Evolutionary conservation across 2,329 filamentous ascomycete species (phyloP), one percentile per base, ranked within the genome.

Genomic region (Colletotrichum godetiae): DNA sequence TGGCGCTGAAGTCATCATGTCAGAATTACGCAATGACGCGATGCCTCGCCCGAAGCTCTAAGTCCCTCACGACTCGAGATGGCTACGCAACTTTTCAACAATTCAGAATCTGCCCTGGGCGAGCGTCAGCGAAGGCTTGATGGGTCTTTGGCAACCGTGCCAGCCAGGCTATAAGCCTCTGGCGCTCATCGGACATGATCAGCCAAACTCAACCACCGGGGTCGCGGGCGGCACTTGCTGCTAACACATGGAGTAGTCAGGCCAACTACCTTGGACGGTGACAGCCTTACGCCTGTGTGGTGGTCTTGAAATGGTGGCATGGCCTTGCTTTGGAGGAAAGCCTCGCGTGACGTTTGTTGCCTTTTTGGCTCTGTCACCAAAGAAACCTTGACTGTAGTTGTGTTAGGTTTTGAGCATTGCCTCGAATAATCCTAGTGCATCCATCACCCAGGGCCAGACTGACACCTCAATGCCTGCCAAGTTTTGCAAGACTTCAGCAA

Each of bases 211-310:
- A 57, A 27, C 53, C 27, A 15, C 12, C 53, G 53, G n/a, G n/a
- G 13, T n/a, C 11, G 5, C 22, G 2, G 15, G 2, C 3, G 13
- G 52, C 52, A 46, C n/a, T 37, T 24, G 58, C 24, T 59, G 37
- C 66, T 59, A 19, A 68, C 19, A 22, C 27, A 52, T 15, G 3
- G 12, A 19, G 4, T 33, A 13, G 24, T 22, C 13, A 68, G 37
- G 15, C 59, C 59, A 60, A 49, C 24, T 4, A 49, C 37, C 37
- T 42, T 42, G 15, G 27, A 49, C 3, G 33, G 2, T 58, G 56
- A 11, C 55, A 71, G 67, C 67, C 67, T 71, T 66, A 37, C 27
- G 27, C 15, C n/a, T 52, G 52, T 29, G 19, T 61, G 67, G 60
- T 71, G 67, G 67, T 61, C 60, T 22, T 13, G 29, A 53, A 37